phyloP scores from a whole-genome alignment of 345 rosid genomes.

The Balakata baccata region DNA sequence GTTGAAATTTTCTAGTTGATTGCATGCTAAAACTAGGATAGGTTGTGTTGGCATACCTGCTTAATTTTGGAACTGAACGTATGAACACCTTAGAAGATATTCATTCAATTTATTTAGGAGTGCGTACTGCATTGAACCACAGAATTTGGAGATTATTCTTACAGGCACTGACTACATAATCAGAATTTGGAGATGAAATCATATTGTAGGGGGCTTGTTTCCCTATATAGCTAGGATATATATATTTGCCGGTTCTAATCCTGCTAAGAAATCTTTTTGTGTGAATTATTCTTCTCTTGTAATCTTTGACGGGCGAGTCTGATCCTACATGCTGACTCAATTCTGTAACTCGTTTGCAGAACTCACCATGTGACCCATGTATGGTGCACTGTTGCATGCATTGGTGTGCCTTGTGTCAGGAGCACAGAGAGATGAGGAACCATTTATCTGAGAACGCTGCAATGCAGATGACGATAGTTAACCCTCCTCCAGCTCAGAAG shows the following conservation, averaged over 20 bases:
- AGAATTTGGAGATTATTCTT: too few relatives aligned
- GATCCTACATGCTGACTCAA: conserved; percentile 1
- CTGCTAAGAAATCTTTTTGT: not conserved
- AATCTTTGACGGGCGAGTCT: not conserved
- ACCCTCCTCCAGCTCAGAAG: conserved; percentile 74
- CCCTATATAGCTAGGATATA: too few relatives aligned
- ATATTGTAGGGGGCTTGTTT: too few relatives aligned
- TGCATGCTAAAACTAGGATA: not conserved
- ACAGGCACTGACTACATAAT: too few relatives aligned
- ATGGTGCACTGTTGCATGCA: conserved; percentile 82
- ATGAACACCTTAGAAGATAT: not conserved
- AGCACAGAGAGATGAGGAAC: conserved; percentile 87
- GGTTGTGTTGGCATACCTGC: not conserved
- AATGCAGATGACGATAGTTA: conserved; percentile 43
- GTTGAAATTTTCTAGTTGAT: not conserved
- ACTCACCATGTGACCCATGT: conserved; percentile 82
- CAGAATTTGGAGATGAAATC: too few relatives aligned
- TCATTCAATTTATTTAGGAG: not conserved
- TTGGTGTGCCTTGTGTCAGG: conserved; percentile 93
- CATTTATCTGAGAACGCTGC: conserved; percentile 53
- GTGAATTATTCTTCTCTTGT: not conserved
- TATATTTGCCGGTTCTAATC: too few relatives aligned
- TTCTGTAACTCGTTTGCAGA: conserved; percentile 33
- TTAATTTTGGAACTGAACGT: not conserved
- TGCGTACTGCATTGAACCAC: not conserved